Evolutionary conservation across 495 filamentous ascomycete genomes (phyloP).

Genomic region (Aspergillus incahuasiensis): DNA sequence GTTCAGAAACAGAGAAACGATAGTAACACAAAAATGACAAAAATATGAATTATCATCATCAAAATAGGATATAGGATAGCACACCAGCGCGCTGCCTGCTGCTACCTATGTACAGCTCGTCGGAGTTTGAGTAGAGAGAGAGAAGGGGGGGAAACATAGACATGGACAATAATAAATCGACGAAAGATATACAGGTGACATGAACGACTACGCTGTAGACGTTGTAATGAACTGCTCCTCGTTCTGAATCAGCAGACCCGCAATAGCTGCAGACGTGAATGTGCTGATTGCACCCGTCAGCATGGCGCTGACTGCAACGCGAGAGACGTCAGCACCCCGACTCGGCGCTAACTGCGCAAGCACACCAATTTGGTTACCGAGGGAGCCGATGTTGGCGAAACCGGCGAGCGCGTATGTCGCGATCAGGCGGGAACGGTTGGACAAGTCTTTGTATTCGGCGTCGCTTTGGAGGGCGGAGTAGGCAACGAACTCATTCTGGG

Average conservation of each 20-base stretch:
- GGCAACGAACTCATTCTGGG: constrained; percentile 62
- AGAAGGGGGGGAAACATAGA: not conserved
- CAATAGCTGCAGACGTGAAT: constrained; percentile 74
- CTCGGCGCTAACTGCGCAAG: constrained; percentile 73
- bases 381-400: constrained; percentile 75
- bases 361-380: constrained; percentile 84
- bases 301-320: constrained; percentile 71
- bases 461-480: constrained; percentile 48
- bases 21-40: not conserved
- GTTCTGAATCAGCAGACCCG: constrained; percentile 66
- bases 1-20: not conserved
- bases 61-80: not conserved
- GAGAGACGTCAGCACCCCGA: constrained; percentile 68
- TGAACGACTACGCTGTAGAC: not conserved
- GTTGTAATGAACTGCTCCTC: constrained; percentile 29
- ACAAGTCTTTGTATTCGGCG: constrained; percentile 48
- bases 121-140: not conserved
- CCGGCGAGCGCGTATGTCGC: constrained; percentile 70
- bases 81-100: not conserved
- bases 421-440: constrained; percentile 65
- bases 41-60: not conserved
- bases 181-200: not conserved
- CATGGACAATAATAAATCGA: not conserved
- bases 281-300: constrained; percentile 75
- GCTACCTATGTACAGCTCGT: not conserved